These are phyloP conservation scores for Hirschfeldia incana DNA, from an alignment of 345 rosid genomes.

Conservation along the genomic window DNA sequence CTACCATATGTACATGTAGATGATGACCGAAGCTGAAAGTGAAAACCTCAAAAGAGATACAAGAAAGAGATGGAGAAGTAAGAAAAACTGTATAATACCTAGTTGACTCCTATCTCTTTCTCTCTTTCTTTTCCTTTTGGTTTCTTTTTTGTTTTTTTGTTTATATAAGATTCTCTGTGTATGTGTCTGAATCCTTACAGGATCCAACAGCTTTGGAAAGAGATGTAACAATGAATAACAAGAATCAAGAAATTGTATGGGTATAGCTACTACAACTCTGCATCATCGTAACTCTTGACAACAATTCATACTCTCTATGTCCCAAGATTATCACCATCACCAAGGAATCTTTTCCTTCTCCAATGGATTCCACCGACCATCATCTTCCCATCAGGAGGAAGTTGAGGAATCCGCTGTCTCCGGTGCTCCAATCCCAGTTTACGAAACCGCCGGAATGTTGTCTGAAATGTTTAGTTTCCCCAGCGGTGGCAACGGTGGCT, in stretches of 20 bases:
- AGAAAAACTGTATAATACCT: slow-evolving; percentile 31
- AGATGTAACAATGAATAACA: slow-evolving; percentile 13
- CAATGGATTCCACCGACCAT: slow-evolving; percentile 35
- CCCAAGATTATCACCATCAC: slow-evolving; percentile 38
- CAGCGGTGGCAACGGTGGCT: slow-evolving; percentile 39
- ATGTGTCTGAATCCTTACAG: slow-evolving; percentile 34
- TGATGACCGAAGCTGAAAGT: slow-evolving; percentile 40
- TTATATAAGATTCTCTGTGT: slow-evolving; percentile 14
- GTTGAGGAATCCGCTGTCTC: slow-evolving; percentile 36
- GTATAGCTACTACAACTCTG: slow-evolving; percentile 26
- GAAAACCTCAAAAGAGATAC: slow-evolving; percentile 33
- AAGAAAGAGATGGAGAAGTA: slow-evolving; percentile 30
- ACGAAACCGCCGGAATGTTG: slow-evolving; percentile 82
- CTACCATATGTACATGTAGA: slow-evolving; percentile 21
- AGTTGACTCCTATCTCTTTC: slow-evolving; percentile 36
- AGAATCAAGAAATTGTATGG: slow-evolving; percentile 33
- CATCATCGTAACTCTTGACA: slow-evolving; percentile 5
- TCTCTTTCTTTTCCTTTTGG: not conserved
- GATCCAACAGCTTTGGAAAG: slow-evolving; percentile 35
- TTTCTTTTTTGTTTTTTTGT: not conserved
- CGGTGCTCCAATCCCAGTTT: slow-evolving; percentile 52
- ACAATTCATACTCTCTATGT: slow-evolving; percentile 34
- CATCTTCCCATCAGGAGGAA: slow-evolving; percentile 27
- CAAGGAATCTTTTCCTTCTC: slow-evolving; percentile 38
- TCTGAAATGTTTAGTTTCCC: slow-evolving; percentile 95